A percentile compares a stretch with the other conserved stretches of the same genome.
Evolutionary conservation across 805 yeast genomes (phyloP).

Genomic region (Isabelozyma rhagii): DNA sequence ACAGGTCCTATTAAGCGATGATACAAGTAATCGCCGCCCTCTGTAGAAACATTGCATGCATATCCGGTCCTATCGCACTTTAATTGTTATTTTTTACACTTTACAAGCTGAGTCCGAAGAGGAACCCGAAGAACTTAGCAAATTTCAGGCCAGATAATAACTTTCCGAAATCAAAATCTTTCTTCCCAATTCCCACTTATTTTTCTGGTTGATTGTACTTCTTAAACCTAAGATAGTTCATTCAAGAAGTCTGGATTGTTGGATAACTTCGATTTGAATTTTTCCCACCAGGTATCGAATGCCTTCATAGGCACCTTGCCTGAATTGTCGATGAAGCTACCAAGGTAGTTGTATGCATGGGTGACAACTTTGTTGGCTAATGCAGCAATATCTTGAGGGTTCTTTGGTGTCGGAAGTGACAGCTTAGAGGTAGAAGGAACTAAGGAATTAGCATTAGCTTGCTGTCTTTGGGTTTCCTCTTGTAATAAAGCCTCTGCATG

Average conservation of each 20-base stretch:
- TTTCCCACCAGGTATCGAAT: slow-evolving; percentile 95
- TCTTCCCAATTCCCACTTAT: background rate
- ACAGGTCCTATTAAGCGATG: too few relatives aligned
- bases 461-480: slow-evolving; percentile 32
- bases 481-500: slow-evolving; percentile 61
- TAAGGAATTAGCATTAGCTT: slow-evolving; percentile 11
- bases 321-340: slow-evolving; percentile 77
- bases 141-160: too few relatives aligned
- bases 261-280: slow-evolving; percentile 69
- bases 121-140: too few relatives aligned
- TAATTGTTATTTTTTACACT: too few relatives aligned
- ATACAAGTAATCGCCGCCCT: too few relatives aligned
- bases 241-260: slow-evolving; percentile 84
- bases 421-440: slow-evolving; percentile 18
- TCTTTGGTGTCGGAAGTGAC: slow-evolving; percentile 13
- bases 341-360: slow-evolving; percentile 86
- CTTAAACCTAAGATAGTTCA: slow-evolving; percentile 13
- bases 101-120: too few relatives aligned
- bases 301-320: slow-evolving; percentile 86
- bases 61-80: too few relatives aligned
- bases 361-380: slow-evolving; percentile 86
- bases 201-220: background rate
- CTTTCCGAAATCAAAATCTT: too few relatives aligned
- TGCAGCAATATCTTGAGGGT: slow-evolving; percentile 38
- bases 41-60: too few relatives aligned